Percentiles rank a stretch among this genome's conserved stretches.
Evolutionary conservation across 1,139 yeast species (phyloP).

Genomic region (Candida glucosophila): DNA sequence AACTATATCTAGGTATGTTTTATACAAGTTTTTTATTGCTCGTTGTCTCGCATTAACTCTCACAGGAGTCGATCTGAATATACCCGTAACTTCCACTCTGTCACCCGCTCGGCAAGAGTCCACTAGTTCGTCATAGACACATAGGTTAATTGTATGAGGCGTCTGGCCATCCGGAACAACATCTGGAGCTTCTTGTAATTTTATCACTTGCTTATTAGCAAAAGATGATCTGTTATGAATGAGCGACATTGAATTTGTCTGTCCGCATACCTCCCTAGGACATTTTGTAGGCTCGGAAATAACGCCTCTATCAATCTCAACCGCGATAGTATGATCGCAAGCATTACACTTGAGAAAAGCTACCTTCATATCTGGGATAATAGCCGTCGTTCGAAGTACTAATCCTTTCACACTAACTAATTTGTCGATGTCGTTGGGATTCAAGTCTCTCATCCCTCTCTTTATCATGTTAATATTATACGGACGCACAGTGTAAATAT

Average conservation of each 20-base stretch:
- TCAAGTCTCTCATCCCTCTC: constrained; percentile 87
- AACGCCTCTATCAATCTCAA: constrained; percentile 89
- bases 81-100: constrained; percentile 89
- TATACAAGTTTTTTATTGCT: constrained; percentile 73
- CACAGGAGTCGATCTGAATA: constrained; percentile 87
- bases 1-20: constrained; percentile 90
- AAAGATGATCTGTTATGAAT: constrained; percentile 88
- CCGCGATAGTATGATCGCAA: constrained; percentile 87
- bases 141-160: constrained; percentile 89
- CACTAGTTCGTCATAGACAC: constrained; percentile 93
- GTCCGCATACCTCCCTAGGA: constrained; percentile 84
- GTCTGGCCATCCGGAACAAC: constrained; percentile 99
- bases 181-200: constrained; percentile 95
- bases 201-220: constrained; percentile 91
- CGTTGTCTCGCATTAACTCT: constrained; percentile 82
- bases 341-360: constrained; percentile 95
- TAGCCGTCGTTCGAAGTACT: constrained; percentile 79
- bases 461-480: constrained; percentile 57
- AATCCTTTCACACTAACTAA: constrained; percentile 86
- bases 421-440: constrained; percentile 93
- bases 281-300: constrained; percentile 91
- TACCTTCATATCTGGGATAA: constrained; percentile 96
- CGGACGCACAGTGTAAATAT: constrained; percentile 82
- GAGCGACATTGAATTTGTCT: constrained; percentile 78
- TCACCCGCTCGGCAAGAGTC: constrained; percentile 97